These are phyloP conservation scores for Myriosclerotinia scirpicola DNA, from an alignment of 2,329 filamentous ascomycete genomes.

Conservation along the genomic window DNA sequence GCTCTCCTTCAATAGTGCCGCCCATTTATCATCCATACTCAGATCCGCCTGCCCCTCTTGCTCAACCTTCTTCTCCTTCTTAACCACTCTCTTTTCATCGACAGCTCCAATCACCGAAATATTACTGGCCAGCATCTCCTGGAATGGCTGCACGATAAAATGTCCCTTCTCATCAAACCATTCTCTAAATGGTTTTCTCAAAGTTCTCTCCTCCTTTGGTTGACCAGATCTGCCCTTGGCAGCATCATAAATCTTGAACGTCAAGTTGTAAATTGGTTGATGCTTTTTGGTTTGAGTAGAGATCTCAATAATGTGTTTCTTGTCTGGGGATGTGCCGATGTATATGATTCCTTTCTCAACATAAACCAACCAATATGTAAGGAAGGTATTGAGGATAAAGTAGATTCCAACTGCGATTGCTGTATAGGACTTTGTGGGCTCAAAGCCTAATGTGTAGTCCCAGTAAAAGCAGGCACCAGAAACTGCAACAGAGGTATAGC, in stretches of 20 bases:
- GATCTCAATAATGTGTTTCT: constrained; percentile 73
- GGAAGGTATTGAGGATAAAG: constrained; percentile 70
- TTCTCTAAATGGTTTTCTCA: constrained; percentile 65
- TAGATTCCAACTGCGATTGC: constrained; percentile 77
- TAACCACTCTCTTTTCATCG: constrained; percentile 59
- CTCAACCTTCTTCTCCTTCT: constrained; percentile 26
- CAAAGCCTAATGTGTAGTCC: constrained; percentile 91
- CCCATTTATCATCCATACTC: constrained; percentile 40
- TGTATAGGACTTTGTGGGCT: constrained; percentile 79
- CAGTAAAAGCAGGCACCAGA: constrained; percentile 83
- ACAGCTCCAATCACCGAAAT: constrained; percentile 64
- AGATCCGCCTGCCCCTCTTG: constrained; percentile 26
- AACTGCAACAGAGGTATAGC: constrained; percentile 78
- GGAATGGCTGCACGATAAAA: constrained; percentile 75
- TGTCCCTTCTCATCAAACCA: constrained; percentile 76
- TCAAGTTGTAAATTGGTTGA: constrained; percentile 76
- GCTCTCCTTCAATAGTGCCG: constrained; percentile 39
- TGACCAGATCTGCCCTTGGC: constrained; percentile 23
- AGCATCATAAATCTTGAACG: constrained; percentile 52
- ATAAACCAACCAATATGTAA: constrained; percentile 82
- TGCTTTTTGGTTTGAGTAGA: constrained; percentile 74
- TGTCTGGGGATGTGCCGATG: constrained; percentile 56
- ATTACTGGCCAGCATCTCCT: constrained; percentile 70
- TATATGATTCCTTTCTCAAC: constrained; percentile 85
- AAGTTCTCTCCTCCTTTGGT: constrained; percentile 43